Conservation (phyloP, 2,329 filamentous ascomycete species). For the Clonostachys rosea region DNA sequence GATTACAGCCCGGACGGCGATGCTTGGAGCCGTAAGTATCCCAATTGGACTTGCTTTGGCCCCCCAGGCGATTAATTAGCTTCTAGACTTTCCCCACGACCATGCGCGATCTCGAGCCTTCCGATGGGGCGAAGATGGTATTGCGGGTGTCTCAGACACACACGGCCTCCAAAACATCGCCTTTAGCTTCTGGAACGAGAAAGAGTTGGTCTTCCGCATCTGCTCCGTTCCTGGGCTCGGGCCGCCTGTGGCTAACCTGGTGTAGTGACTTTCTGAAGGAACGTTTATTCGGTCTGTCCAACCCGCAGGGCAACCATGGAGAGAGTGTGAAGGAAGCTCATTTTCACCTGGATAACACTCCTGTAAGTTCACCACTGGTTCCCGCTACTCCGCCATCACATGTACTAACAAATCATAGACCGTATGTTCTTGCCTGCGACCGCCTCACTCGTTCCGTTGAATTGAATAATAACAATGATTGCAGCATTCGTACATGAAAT, state of each 20-base stretch:
- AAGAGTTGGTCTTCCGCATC: constrained; percentile 59
- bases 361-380: constrained; percentile 35
- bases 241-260: constrained; percentile 26
- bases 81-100: constrained; percentile 84
- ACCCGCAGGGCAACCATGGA: constrained; percentile 94
- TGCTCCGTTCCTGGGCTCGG: background rate
- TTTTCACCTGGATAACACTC: constrained; percentile 94
- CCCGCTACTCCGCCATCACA: too few species aligned
- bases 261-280: constrained; percentile 87
- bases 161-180: constrained; percentile 90
- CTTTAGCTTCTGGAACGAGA: constrained; percentile 96
- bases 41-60: background rate
- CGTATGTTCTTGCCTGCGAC: too few species aligned
- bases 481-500: constrained; percentile 98
- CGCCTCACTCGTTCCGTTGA: too few species aligned
- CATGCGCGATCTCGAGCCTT: constrained; percentile 85
- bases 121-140: constrained; percentile 95
- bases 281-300: constrained; percentile 89
- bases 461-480: background rate
- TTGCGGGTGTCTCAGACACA: constrained; percentile 87
- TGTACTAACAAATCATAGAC: too few species aligned
- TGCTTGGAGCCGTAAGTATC: constrained; percentile 84
- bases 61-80: background rate
- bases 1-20: constrained; percentile 89
- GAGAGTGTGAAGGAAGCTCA: constrained; percentile 96